Percentiles rank a stretch among this genome's conserved stretches.
These are phyloP conservation scores for Entomortierella parvispora DNA, from an alignment of 192 early-diverging fungal species.

Conservation along the genomic window DNA sequence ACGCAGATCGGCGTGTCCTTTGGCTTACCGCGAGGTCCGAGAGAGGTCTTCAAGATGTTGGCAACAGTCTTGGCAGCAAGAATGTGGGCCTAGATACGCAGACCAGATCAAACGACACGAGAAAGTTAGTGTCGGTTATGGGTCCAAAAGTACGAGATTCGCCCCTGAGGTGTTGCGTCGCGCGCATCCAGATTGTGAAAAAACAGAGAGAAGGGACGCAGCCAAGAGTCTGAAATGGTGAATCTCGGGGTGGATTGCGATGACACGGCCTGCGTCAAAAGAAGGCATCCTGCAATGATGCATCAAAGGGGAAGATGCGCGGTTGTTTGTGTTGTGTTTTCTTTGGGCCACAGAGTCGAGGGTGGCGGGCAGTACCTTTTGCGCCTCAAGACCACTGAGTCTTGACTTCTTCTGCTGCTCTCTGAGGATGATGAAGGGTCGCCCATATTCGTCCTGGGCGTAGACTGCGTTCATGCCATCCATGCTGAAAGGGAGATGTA, in stretches of 20 bases:
- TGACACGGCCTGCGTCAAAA: background rate
- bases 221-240: too few species aligned
- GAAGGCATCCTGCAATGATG: background rate
- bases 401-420: slow-evolving; percentile 95
- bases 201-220: background rate
- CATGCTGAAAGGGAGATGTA: slow-evolving; percentile 17
- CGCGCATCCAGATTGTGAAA: background rate
- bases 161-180: background rate
- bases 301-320: background rate
- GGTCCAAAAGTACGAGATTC: background rate
- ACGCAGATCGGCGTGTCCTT: too few species aligned
- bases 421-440: slow-evolving; percentile 98
- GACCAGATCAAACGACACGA: too few species aligned
- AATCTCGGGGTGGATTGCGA: background rate
- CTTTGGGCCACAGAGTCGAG: too few species aligned
- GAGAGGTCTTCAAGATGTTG: slow-evolving; percentile 97
- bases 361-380: slow-evolving; percentile 77
- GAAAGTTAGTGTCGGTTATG: background rate
- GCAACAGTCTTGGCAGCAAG: slow-evolving; percentile 97
- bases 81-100: slow-evolving; percentile 87
- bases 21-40: slow-evolving; percentile 90
- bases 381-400: slow-evolving; percentile 91
- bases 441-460: slow-evolving; percentile 95
- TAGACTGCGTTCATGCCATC: slow-evolving; percentile 77
- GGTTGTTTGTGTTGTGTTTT: background rate